phyloP scores from a whole-genome alignment of 202 grass and related monocot genomes.

The Bolboschoenoplectus hybrid region DNA sequence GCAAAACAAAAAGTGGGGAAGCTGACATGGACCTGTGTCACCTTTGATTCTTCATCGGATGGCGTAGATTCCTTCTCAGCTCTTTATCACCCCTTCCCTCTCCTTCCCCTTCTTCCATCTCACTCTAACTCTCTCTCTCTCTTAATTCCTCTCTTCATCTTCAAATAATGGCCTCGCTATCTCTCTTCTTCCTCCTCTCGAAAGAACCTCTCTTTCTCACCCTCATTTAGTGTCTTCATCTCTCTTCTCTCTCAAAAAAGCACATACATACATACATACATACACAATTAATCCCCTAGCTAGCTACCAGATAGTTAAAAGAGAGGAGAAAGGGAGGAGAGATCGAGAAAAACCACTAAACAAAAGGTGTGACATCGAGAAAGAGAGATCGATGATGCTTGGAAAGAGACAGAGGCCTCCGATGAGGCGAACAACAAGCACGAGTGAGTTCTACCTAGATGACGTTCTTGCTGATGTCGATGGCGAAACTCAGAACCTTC shows the following conservation, averaged over 20 bases:
- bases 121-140: constrained; percentile 25
- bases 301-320: neutral
- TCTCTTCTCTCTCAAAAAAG: neutral
- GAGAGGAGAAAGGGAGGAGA: neutral
- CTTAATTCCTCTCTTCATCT: constrained; percentile 9
- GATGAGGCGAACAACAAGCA: constrained; percentile 70
- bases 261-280: neutral
- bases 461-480: constrained; percentile 42
- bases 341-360: neutral
- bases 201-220: constrained; percentile 32
- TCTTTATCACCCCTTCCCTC: constrained; percentile 39
- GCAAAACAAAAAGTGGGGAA: neutral
- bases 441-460: constrained; percentile 62
- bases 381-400: constrained; percentile 50
- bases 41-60: constrained; percentile 47
- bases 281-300: neutral
- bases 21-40: constrained; percentile 46
- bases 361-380: neutral
- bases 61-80: constrained; percentile 46
- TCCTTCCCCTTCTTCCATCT: constrained; percentile 39
- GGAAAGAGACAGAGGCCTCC: constrained; percentile 48
- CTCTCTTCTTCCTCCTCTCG: neutral
- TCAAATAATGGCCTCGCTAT: constrained; percentile 34
- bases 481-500: constrained; percentile 39
- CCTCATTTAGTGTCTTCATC: neutral